Evolutionary conservation across 495 filamentous ascomycete genomes (phyloP), one percentile per base, ranked within the genome.

Genomic region (Podospora appendiculata): DNA sequence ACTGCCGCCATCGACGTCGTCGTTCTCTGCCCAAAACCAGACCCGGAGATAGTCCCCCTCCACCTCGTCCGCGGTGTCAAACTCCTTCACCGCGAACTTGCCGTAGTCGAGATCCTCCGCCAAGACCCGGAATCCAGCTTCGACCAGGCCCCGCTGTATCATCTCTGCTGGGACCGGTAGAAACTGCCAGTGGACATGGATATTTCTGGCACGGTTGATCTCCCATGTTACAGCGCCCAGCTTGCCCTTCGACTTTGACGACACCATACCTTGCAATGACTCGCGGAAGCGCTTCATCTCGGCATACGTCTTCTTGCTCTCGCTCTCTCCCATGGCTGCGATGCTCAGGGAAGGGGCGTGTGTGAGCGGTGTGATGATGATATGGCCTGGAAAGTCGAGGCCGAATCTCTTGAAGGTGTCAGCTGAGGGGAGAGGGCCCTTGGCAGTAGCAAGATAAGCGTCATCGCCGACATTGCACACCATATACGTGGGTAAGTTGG

Each of bases 141-240:
- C 86, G 8, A 94, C 87, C 1, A 91, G 73, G 0, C 85, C 84
- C 41, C 80, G 78, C 9, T 62, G 64, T 40, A 95, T 75, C 18
- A 88, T 67, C 10, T 83, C 75, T 0, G 74, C 62, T 0, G 86
- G 78, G 1, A 95, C 77, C 2, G 93, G 92, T 33, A 96, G 74
- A 59, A 94, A 92, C 72, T 98, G 93, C 93, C 92, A 96, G 61
- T 96, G 93, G 0, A 80, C 75, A 63, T 98, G 93, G 48, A 96
- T 84, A 18, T 89, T 89, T 10, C 76, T 75, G 3, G 70, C 72
- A 14, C 90, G 81, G 59, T 82, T 88, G 56, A 98, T 85, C 70
- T 96, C 92, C 79, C 89, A 98, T 0, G 90, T 92, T 3, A 97
- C 88, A 8, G 86, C 79, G 32, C 90, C 91, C 4, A 95, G 75